Percentiles rank a stretch among this genome's conserved stretches.
Evolutionary conservation across 345 rosid species (phyloP).

Genomic region (Euclidium syriacum): DNA sequence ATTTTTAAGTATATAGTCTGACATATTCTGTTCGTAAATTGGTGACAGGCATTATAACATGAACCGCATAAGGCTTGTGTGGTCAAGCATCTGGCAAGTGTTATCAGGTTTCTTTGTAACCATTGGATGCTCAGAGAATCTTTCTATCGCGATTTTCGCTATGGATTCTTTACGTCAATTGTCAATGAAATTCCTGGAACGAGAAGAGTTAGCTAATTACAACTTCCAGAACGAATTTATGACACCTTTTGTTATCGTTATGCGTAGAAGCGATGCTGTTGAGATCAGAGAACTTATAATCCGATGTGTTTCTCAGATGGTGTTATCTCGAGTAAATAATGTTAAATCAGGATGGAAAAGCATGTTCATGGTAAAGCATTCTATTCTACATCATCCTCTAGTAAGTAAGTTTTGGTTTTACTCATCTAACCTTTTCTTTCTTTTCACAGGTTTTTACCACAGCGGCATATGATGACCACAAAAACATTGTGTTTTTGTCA

Average conservation of each 20-base stretch:
- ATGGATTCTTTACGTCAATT: constrained; percentile 97
- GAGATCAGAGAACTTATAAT: constrained; percentile 97
- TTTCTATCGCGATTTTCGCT: constrained; percentile 95
- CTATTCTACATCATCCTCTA: constrained; percentile 2
- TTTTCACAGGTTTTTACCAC: constrained; percentile 92
- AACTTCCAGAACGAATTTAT: constrained; percentile 98
- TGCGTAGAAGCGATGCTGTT: constrained; percentile 97
- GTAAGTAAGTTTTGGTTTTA: not conserved
- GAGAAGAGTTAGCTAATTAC: constrained; percentile 96
- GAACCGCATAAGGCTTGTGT: constrained; percentile 97
- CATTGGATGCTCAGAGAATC: constrained; percentile 96
- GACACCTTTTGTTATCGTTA: constrained; percentile 98
- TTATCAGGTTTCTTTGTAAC: constrained; percentile 92
- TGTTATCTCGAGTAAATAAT: constrained; percentile 88
- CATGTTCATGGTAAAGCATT: constrained; percentile 93
- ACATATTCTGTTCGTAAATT: constrained; percentile 13
- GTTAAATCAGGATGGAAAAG: constrained; percentile 99
- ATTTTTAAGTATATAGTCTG: not conserved
- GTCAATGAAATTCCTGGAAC: constrained; percentile 92
- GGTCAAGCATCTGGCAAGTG: constrained; percentile 99
- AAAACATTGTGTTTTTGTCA: constrained; percentile 86
- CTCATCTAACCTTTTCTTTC: constrained; percentile 10
- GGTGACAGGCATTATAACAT: constrained; percentile 92
- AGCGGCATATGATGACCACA: constrained; percentile 99
- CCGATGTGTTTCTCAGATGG: constrained; percentile 99